Evolutionary conservation across 176 grass and related monocot species (phyloP), one percentile per base, ranked within the genome.

Genomic region (Eleusine indica): DNA sequence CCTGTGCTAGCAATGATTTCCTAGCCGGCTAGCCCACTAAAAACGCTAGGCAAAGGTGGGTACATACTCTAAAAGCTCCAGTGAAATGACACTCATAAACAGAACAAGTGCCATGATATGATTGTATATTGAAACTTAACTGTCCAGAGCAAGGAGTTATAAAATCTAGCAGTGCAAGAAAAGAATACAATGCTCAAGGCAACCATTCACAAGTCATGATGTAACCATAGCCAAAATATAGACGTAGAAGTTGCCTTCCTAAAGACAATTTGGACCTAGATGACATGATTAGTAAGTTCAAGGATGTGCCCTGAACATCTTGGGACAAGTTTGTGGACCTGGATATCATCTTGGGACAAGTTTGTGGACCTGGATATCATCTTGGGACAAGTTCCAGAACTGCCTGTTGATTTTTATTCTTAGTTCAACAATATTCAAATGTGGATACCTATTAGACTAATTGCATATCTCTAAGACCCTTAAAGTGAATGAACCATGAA

Each of bases 51-150:
- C 38, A 78, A 64, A 15, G 14, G 44, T 13, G 44, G 2, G 38
- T 29, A 28, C 39, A 77, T 77, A 77, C 21, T 54, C 54, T 62
- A 75, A 84, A 72, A 4, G 32, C 48, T 49, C 67, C 38, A 79
- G 14, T 67, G 57, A 10, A 54, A 29, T 19, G 53, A 6, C 7
- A 88, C 17, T 58, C 46, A 18, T 63, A 40, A 73, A 88, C 56
- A 78, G 13, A 77, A 65, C 25, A 76, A 72, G 37, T 64, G 17
- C n/a, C 40, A 81, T 44, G 15, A 48, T 48, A 60, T 15, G 41
- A 82, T 28, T 53, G 29, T 52, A 76, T 70, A 44, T 7, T 46
- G 65, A 37, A 35, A 35, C 32, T 35, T 49, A 29, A 8, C 38
- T 76, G 73, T 17, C 14, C 41, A 21, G 47, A 75, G 30, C 13